Percentiles rank a stretch among this genome's conserved stretches.
phyloP scores from a whole-genome alignment of 805 yeast species.

The Kazachstania bromeliacearum region DNA sequence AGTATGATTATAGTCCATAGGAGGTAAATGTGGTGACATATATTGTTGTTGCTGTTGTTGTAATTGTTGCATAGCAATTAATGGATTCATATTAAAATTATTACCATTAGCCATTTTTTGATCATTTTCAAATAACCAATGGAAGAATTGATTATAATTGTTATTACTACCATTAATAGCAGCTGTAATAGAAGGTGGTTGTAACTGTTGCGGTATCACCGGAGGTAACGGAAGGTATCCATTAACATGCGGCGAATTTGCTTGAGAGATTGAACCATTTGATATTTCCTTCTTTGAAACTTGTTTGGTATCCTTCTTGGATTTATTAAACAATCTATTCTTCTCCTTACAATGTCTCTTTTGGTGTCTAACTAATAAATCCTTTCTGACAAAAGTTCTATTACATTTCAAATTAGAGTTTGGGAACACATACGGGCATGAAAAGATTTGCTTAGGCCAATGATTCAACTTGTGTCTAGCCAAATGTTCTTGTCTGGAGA shows the following conservation, averaged over 20 bases:
- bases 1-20: neutral
- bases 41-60: neutral
- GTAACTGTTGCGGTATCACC: too few species aligned
- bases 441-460: conserved; percentile 40
- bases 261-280: too few species aligned
- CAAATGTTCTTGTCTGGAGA: conserved; percentile 52
- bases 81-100: neutral
- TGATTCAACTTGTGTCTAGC: conserved; percentile 57
- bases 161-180: neutral
- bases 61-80: neutral
- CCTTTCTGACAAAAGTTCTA: conserved; percentile 54
- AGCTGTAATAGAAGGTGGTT: neutral
- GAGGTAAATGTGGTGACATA: neutral
- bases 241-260: too few species aligned
- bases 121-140: conserved; percentile 11
- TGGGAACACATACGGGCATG: conserved; percentile 32
- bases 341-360: conserved; percentile 30
- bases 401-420: conserved; percentile 35
- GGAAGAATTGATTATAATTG: conserved; percentile 12
- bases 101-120: too few species aligned
- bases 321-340: conserved; percentile 5
- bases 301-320: too few species aligned
- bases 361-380: conserved; percentile 39
- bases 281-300: too few species aligned
- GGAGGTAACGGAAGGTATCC: too few species aligned